Percentiles rank a stretch among this genome's conserved stretches.
Evolutionary conservation across 208 protist species (phyloP).

Genomic region (Trypanosoma boissoni): DNA sequence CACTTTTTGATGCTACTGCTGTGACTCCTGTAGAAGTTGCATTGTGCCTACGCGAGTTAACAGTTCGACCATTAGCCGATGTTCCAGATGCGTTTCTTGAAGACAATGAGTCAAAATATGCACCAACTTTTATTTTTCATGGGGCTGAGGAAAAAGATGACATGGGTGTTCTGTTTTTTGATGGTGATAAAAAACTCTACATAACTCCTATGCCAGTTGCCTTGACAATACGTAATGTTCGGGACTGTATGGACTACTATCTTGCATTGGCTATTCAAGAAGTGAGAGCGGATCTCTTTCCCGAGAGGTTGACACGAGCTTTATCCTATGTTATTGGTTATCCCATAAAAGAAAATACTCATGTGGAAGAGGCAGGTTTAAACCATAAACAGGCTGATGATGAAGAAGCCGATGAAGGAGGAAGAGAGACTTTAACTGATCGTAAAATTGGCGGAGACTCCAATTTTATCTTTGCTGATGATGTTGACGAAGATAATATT

Average conservation of each 20-base stretch:
- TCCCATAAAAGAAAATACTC: conserved; percentile 22
- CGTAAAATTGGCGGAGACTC: conserved; percentile 23
- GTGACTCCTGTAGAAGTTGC: conserved; percentile 67
- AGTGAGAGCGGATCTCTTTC: conserved; percentile 70
- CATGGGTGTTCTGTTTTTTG: conserved; percentile 69
- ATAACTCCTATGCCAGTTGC: conserved; percentile 50
- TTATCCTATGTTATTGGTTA: conserved; percentile 67
- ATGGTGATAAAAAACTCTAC: conserved; percentile 83
- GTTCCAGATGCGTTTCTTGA: conserved; percentile 48
- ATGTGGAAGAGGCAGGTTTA: conserved; percentile 2
- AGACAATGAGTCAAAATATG: conserved; percentile 61
- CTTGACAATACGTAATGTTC: conserved; percentile 43
- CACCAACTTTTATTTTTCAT: conserved; percentile 36
- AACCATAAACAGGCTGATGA: conserved; percentile 10
- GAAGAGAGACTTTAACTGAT: not conserved
- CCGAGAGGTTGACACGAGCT: conserved; percentile 42
- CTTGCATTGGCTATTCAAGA: conserved; percentile 76
- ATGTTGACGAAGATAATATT: conserved; percentile 11
- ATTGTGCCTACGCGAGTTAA: conserved; percentile 74
- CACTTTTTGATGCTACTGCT: conserved; percentile 67
- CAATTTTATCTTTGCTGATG: conserved; percentile 21
- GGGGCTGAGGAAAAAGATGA: conserved; percentile 39
- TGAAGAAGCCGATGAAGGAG: not conserved
- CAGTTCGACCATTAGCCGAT: conserved; percentile 44
- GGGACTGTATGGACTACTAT: conserved; percentile 87